Evolutionary conservation across 208 protist genomes (phyloP), one percentile per base, ranked within the genome.

Genomic region (Zelonia costaricensis): DNA sequence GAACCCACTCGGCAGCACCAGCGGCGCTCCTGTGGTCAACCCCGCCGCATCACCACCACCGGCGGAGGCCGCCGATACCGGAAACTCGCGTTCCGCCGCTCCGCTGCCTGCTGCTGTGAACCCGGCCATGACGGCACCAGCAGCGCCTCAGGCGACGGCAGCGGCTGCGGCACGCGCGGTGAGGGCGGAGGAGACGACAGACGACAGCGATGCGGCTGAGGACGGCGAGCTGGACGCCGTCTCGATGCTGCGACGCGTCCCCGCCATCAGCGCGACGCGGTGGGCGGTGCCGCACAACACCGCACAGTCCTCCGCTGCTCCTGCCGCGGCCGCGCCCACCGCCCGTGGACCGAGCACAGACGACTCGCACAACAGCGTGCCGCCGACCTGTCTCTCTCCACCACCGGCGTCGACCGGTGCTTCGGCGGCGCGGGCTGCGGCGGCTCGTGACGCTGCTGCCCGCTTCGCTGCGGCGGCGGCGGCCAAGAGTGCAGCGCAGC

Each of bases 211-310:
- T 13, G 53, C 2, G 15, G 38, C 38, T 22, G 56, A 49, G 2
- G 33, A 20, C 7, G 35, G 20, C 8, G 60, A 28, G 39, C 38
- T 49, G 12, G 76, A 90, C 60, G 78, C 83, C 9, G 44, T 90
- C 25, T 25, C 72, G 22, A 57, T 90, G 38, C 68, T 90, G 57
- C 59, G 68, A 12, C 66, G 53, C 20, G 52, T 90, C 18, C 63
- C 68, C 23, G 61, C 69, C 39, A 58, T 76, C 54, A 35, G 52
- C 23, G 69, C 62, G 0, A 64, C 59, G 9, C 74, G 47, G 13
- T 69, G 60, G 72, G 23, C 22, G 22, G 22, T 66, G 36, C 49
- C 62, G 12, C 23, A 16, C 10, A 52, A 16, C 56, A 16, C n/a
- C 31, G 16, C 20, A 6, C 8, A 33, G 22, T 23, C 20, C 25